Evolutionary conservation across 192 early-diverging fungal genomes (phyloP).

Genomic region (Chytriomyces sp.): DNA sequence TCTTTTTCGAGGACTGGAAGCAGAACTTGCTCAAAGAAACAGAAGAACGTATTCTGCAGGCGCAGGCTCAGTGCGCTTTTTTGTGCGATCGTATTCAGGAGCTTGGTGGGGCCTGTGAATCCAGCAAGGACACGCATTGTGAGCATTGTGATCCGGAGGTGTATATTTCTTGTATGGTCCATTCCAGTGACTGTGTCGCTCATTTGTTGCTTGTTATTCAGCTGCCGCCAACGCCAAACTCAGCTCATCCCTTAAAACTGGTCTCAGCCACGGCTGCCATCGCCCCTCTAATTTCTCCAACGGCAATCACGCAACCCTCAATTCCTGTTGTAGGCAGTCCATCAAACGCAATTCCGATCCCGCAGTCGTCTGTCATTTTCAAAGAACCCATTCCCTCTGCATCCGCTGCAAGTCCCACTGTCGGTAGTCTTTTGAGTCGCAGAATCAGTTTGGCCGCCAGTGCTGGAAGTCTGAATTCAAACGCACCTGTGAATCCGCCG

Average conservation of each 20-base stretch:
- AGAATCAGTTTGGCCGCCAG: background rate
- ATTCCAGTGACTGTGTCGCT: background rate
- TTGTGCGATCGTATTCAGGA: slow-evolving; percentile 33
- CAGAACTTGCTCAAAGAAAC: slow-evolving; percentile 3
- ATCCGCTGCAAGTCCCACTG: background rate
- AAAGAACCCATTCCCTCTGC: background rate
- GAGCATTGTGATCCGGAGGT: background rate
- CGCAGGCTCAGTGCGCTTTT: slow-evolving; percentile 34
- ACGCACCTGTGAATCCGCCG: too few relatives aligned
- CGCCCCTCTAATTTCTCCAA: background rate
- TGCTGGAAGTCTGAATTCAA: background rate
- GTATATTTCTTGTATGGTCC: background rate
- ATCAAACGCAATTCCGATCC: background rate
- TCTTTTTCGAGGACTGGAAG: slow-evolving; percentile 8
- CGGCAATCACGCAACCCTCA: background rate
- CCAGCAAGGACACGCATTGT: background rate
- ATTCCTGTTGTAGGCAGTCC: background rate
- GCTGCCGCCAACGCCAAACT: too few relatives aligned
- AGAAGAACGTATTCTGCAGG: slow-evolving; percentile 4
- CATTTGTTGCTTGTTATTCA: too few relatives aligned
- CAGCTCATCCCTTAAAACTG: background rate
- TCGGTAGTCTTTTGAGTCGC: background rate
- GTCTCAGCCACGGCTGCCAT: background rate
- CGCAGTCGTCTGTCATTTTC: background rate
- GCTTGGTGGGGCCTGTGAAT: slow-evolving; percentile 5